Percentiles rank a stretch among this genome's conserved stretches.
Conservation (phyloP, 192 early-diverging fungal species). For the Chytriomyces hyalinus region DNA sequence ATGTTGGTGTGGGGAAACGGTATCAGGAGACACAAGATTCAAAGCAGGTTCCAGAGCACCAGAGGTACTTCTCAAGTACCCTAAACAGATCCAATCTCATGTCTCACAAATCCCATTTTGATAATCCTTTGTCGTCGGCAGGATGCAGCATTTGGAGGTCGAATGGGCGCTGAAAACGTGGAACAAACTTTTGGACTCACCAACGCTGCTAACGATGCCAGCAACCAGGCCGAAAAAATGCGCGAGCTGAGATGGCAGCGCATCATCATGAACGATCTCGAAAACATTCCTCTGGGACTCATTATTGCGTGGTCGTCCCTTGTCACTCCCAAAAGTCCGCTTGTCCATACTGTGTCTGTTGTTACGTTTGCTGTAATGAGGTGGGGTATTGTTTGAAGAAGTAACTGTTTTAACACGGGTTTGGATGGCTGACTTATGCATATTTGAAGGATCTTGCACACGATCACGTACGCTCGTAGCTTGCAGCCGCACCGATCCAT, state of each 20-base stretch:
- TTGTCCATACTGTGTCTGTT: background rate
- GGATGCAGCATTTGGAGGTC: background rate
- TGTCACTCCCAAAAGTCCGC: background rate
- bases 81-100: too few species aligned
- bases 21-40: background rate
- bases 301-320: conserved; percentile 20
- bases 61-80: background rate
- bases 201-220: background rate
- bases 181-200: background rate
- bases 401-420: too few species aligned
- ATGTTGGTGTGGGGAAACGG: background rate
- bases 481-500: conserved; percentile 39
- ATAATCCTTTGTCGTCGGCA: too few species aligned
- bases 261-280: conserved; percentile 38
- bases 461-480: conserved; percentile 22
- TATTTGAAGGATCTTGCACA: conserved; percentile 18
- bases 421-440: too few species aligned
- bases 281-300: conserved; percentile 35
- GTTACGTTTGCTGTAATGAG: background rate
- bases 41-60: background rate
- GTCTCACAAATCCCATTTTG: too few species aligned
- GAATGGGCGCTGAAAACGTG: background rate
- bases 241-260: conserved; percentile 35
- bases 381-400: too few species aligned
- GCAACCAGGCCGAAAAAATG: background rate